A percentile compares a stretch with the other conserved stretches of the same genome.
phyloP scores from a whole-genome alignment of 2,329 filamentous ascomycete species.

The Fusarium newnesense region DNA sequence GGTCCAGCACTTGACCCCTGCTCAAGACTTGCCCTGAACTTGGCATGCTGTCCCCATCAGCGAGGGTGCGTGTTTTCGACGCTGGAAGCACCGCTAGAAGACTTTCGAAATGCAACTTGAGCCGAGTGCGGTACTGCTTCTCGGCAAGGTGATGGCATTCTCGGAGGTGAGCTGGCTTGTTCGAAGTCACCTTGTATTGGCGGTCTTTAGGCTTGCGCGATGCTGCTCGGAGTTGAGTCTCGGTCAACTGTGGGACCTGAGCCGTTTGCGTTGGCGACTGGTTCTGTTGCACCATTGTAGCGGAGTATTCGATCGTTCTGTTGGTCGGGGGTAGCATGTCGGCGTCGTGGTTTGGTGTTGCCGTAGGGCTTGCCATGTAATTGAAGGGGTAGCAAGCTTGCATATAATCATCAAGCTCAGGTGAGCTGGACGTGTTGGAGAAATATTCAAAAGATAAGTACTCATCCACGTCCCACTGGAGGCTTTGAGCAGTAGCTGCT shows the following conservation, averaged over 20 bases:
- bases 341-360: too few relatives aligned
- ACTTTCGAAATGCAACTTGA: not conserved
- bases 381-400: not conserved
- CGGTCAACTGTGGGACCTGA: not conserved
- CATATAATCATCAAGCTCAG: not conserved
- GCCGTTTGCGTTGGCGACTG: rapidly evolving
- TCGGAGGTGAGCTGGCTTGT: not conserved
- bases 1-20: not conserved
- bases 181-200: not conserved
- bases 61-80: not conserved
- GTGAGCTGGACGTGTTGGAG: not conserved
- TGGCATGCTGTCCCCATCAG: not conserved
- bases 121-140: not conserved
- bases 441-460: not conserved
- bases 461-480: not conserved
- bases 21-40: not conserved
- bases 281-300: rapidly evolving
- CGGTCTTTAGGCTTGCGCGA: not conserved
- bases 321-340: not conserved
- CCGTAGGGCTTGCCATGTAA: not conserved
- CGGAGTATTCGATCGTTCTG: rapidly evolving
- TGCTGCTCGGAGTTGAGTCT: not conserved
- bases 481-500: not conserved
- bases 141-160: not conserved
- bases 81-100: not conserved